Evolutionary conservation across 148 eudicot species (phyloP).

Genomic region (Drosera capensis): DNA sequence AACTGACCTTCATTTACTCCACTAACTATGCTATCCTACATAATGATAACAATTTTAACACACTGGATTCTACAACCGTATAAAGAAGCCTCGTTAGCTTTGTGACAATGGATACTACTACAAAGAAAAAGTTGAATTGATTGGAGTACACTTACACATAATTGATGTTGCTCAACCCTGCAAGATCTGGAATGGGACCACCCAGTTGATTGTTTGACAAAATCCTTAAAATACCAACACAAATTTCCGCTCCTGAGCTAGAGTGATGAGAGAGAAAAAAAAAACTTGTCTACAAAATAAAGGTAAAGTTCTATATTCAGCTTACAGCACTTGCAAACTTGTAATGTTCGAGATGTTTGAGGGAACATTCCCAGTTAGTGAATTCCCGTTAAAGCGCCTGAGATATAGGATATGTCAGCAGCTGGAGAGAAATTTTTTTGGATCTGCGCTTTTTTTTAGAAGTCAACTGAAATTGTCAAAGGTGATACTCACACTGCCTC

Average conservation of each 20-base stretch:
- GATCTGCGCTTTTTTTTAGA: background rate
- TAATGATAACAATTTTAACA: no score
- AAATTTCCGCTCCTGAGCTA: no score
- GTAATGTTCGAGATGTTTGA: slow-evolving; percentile 39
- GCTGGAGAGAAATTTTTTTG: background rate
- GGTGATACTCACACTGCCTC: slow-evolving; percentile 54
- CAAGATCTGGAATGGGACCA: slow-evolving; percentile 58
- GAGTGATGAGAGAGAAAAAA: slow-evolving; percentile 2
- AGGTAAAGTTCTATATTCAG: slow-evolving; percentile 2
- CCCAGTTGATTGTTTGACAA: slow-evolving; percentile 55
- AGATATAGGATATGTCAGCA: slow-evolving; percentile 6
- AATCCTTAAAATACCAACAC: slow-evolving; percentile 25
- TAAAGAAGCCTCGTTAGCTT: no score
- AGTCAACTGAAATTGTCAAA: background rate
- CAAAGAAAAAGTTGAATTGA: no score
- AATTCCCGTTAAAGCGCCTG: slow-evolving; percentile 78
- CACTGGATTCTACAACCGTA: no score
- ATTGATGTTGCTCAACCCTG: slow-evolving; percentile 37
- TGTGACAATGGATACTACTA: no score
- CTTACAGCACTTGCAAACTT: slow-evolving; percentile 56
- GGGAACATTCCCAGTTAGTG: slow-evolving; percentile 38
- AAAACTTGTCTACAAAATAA: background rate
- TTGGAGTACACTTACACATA: slow-evolving; percentile 8
- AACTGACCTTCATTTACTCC: no score
- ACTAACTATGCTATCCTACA: no score